Conservation (phyloP, 305 asterid species). For the Solanum hybrid region DNA sequence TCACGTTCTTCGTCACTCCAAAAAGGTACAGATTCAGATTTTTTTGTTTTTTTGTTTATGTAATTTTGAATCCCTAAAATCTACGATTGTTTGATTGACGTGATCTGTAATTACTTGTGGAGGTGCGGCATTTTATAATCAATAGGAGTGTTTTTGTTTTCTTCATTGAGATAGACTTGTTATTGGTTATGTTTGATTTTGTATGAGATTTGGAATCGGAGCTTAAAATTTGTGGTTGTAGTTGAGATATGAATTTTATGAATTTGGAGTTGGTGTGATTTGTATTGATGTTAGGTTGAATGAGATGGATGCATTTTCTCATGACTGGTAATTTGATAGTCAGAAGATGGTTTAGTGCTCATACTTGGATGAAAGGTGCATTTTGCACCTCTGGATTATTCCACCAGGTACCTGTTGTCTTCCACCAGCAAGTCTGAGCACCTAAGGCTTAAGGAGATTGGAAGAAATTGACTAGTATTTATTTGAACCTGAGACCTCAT, state of each 20-base stretch:
- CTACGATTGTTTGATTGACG: not conserved
- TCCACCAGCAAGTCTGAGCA: not conserved
- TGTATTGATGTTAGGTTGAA: not conserved
- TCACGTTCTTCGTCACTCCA: constrained; percentile 57
- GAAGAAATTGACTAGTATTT: not conserved
- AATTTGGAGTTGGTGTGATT: not conserved
- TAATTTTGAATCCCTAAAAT: not conserved
- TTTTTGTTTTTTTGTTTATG: not conserved
- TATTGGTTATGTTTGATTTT: not conserved
- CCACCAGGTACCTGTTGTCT: not conserved
- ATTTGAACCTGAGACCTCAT: not conserved
- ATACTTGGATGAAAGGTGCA: not conserved
- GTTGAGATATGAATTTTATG: not conserved
- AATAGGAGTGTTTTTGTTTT: not conserved
- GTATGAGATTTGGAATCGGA: not conserved
- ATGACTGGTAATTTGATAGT: not conserved
- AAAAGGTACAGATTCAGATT: constrained; percentile 33
- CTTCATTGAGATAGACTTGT: not conserved
- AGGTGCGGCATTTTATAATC: not conserved
- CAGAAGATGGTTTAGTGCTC: not conserved
- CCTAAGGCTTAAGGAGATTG: not conserved
- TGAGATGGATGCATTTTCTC: not conserved
- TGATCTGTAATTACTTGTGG: not conserved
- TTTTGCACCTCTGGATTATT: not conserved
- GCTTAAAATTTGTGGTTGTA: not conserved